Evolutionary conservation across 768 basidiomycete species (phyloP).

Genomic region (Hericium alpestre): DNA sequence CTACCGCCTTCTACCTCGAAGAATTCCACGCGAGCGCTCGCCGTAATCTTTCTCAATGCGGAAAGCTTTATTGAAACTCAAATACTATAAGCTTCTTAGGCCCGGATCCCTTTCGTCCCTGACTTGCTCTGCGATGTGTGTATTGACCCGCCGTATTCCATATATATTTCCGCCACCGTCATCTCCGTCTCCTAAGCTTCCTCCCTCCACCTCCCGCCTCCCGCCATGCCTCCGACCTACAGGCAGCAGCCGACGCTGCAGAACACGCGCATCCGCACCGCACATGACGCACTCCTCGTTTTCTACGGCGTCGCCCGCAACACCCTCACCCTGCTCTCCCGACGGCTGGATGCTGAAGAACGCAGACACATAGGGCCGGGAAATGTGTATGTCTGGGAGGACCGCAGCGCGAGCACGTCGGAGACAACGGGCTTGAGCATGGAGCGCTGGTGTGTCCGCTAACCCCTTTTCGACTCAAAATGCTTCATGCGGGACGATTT

Average conservation of each 20-base stretch:
- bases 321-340: constrained; percentile 59
- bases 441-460: constrained; percentile 45
- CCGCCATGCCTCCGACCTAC: constrained; percentile 13
- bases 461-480: background rate
- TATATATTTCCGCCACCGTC: background rate
- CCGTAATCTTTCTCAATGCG: constrained; percentile 14
- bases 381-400: constrained; percentile 57
- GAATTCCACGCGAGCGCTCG: constrained; percentile 12
- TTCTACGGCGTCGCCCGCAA: constrained; percentile 62
- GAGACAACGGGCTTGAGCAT: constrained; percentile 74
- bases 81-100: constrained; percentile 15
- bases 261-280: constrained; percentile 65
- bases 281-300: constrained; percentile 70
- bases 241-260: constrained; percentile 70
- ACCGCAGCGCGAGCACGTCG: constrained; percentile 57
- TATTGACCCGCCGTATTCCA: too few species aligned
- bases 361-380: constrained; percentile 38
- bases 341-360: constrained; percentile 71
- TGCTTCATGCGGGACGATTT: background rate
- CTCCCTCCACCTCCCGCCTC: constrained; percentile 13
- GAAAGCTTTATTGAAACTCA: constrained; percentile 14
- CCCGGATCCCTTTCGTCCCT: constrained; percentile 14
- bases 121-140: constrained; percentile 1
- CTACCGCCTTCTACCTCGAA: too few species aligned
- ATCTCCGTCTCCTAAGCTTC: background rate